Conservation (phyloP, 306 rosid genomes). For the Rubus idaeus region DNA sequence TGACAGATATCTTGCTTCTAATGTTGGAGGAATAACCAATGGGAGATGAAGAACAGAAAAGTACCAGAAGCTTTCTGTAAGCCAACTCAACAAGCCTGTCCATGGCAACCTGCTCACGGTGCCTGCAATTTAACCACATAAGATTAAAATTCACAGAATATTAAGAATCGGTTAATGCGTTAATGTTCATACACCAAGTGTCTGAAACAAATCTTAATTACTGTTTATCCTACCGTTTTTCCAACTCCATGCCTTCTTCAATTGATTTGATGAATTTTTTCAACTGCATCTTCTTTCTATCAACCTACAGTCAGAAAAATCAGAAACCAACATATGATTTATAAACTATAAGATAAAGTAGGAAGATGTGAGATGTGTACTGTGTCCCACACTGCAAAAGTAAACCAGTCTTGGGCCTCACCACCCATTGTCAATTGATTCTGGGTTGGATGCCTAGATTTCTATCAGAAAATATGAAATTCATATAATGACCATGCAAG, state of each 20-base stretch:
- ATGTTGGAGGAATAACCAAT: constrained; percentile 11
- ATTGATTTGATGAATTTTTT: constrained; percentile 47
- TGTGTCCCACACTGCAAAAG: background rate
- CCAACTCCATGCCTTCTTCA: constrained; percentile 58
- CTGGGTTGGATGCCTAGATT: background rate
- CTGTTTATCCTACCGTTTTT: constrained; percentile 50
- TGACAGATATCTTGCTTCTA: background rate
- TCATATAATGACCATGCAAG: background rate
- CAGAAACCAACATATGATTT: background rate
- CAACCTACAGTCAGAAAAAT: constrained; percentile 44
- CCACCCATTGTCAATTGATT: too few species aligned
- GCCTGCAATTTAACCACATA: constrained; percentile 43
- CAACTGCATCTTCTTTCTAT: constrained; percentile 48
- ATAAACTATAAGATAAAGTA: background rate
- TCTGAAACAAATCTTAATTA: constrained; percentile 15
- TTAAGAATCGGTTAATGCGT: constrained; percentile 5
- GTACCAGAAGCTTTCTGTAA: constrained; percentile 83
- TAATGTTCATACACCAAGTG: constrained; percentile 3
- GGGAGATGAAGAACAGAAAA: constrained; percentile 9
- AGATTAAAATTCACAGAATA: constrained; percentile 25
- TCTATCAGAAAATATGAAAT: background rate
- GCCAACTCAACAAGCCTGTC: constrained; percentile 73
- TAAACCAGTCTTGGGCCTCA: too few species aligned
- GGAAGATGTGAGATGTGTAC: background rate
- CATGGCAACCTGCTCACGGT: constrained; percentile 78